Evolutionary conservation across 345 rosid species (phyloP).

Genomic region (Erucastrum elatum): DNA sequence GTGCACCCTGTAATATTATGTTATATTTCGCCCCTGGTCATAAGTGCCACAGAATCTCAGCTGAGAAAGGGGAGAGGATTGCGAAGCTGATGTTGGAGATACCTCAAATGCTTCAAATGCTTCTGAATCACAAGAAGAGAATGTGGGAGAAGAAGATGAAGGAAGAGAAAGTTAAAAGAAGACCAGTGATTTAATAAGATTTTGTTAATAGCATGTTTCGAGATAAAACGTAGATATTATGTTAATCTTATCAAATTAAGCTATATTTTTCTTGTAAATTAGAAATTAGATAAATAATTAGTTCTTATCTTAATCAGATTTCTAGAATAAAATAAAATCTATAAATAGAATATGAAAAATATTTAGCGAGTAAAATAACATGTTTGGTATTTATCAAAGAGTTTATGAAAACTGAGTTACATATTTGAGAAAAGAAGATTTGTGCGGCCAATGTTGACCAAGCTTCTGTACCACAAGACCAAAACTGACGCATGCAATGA

Average conservation of each 20-base stretch:
- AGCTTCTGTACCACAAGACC: conserved; percentile 30
- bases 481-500: conserved; percentile 38
- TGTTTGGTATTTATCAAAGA: background rate
- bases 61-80: conserved; percentile 77
- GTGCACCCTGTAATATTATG: too few relatives aligned
- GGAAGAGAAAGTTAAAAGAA: conserved; percentile 64
- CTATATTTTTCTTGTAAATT: background rate
- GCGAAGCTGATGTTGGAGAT: conserved; percentile 80
- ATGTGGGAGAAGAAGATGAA: conserved; percentile 95
- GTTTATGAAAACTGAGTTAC: background rate
- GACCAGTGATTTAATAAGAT: conserved; percentile 21
- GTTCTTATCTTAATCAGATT: background rate
- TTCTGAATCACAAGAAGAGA: conserved; percentile 83
- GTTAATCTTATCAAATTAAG: background rate
- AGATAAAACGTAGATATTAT: background rate
- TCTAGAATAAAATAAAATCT: background rate
- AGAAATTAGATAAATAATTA: background rate
- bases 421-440: background rate
- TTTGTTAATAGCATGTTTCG: background rate
- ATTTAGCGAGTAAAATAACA: background rate
- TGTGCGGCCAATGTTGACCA: conserved; percentile 19
- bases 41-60: conserved; percentile 72
- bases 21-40: conserved; percentile 36
- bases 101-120: conserved; percentile 74
- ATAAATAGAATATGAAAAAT: background rate